Evolutionary conservation across 2,329 filamentous ascomycete species (phyloP), one percentile per base, ranked within the genome.

Genomic region (Alternaria postmessia): DNA sequence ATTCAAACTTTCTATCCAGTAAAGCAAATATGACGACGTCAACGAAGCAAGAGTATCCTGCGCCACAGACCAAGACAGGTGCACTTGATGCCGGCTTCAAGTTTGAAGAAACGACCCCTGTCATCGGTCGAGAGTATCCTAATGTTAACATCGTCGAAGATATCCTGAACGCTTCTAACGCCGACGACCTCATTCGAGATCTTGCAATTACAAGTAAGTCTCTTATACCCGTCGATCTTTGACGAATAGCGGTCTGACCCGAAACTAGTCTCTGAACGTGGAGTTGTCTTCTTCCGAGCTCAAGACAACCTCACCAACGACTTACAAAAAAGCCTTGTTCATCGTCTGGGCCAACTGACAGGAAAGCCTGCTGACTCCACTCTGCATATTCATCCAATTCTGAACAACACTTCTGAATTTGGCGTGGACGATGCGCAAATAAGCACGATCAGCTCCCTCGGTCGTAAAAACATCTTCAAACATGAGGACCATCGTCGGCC

Each of bases 171-270:
- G 85, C 87, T 0, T 81, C 85, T 0, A 88, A 91, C 70, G 82
- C 87, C 0, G 88, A 91, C 53, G 85, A 88, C 44, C 79, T 90
- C 20, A 73, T 91, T 24, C 83, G 86, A 0, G 89, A 91, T 67
- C 80, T 92, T 0, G 89, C 88, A 4, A 71, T 78, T 30, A 73
- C 74, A 12, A 75, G 63, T 66, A 22, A 53, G 61, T 52, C 4
- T 11, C 9, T 2, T 6, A 3, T 42, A 24, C 20, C 20, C 14
- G 11, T 8, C 18, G 0, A 2, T 18, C 24, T 16, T 39, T 18
- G 38, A 9, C 1, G n/a, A n/a, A 39, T 39, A 39, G n/a, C 20
- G 7, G 8, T 7, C 28, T 32, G n/a, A 42, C 14, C 28, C 14
- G 2, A 3, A 5, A 16, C 8, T 12, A 51, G 48, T 51, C 48